Evolutionary conservation across 352 stramenopile genomes (phyloP).

Genomic region (Pythium aquatile): DNA sequence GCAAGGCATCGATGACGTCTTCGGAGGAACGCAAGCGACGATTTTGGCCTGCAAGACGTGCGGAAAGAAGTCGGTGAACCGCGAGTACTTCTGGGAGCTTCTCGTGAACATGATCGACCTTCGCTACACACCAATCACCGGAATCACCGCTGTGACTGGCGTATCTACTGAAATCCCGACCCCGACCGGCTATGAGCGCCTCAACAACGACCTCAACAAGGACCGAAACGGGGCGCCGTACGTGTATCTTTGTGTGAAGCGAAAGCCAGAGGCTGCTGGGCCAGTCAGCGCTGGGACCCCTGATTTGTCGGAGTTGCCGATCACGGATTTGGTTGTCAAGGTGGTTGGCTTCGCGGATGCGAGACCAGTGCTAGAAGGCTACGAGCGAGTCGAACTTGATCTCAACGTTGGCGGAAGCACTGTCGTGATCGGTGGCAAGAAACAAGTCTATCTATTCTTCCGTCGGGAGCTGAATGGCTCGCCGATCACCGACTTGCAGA

Average conservation of each 20-base stretch:
- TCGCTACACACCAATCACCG: conserved; percentile 84
- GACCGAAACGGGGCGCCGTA: conserved; percentile 74
- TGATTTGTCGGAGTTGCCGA: conserved; percentile 39
- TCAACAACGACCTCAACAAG: conserved; percentile 87
- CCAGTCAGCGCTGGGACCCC: conserved; percentile 22
- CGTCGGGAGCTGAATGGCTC: conserved; percentile 69
- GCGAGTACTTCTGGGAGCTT: conserved; percentile 89
- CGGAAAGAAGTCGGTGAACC: conserved; percentile 76
- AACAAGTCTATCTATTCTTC: conserved; percentile 87
- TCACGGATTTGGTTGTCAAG: conserved; percentile 83
- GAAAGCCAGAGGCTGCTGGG: conserved; percentile 43
- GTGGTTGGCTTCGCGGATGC: conserved; percentile 50
- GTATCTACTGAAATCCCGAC: conserved; percentile 66
- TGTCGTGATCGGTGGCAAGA: conserved; percentile 55
- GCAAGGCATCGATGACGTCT: conserved; percentile 66
- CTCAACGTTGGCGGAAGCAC: conserved; percentile 66
- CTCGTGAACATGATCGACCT: conserved; percentile 90
- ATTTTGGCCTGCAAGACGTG: conserved; percentile 83
- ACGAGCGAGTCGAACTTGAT: conserved; percentile 80
- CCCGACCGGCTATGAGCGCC: conserved; percentile 64
- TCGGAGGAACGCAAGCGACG: conserved; percentile 78
- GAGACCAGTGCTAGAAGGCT: conserved; percentile 64
- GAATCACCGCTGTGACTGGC: conserved; percentile 71
- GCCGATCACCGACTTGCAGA: conserved; percentile 81
- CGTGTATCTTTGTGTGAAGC: conserved; percentile 81